Conservation (phyloP, 2,329 filamentous ascomycete genomes). For the Fusarium sp. region DNA sequence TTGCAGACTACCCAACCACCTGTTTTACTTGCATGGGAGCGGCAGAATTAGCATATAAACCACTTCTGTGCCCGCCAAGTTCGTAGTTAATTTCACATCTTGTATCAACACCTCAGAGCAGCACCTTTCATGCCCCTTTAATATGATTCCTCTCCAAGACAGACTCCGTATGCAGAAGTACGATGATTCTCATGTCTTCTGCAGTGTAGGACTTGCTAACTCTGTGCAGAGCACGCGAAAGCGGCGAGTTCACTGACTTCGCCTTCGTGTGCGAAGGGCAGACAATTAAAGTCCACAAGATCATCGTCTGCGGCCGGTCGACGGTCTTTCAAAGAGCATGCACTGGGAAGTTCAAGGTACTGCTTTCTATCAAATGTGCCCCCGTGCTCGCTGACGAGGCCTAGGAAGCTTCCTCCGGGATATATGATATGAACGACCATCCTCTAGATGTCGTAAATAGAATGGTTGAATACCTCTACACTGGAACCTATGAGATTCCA, state of each 20-base stretch:
- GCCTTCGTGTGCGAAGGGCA: background rate
- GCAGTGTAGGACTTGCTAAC: fast-evolving
- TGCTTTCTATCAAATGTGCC: too few species aligned
- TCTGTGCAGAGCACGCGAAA: background rate
- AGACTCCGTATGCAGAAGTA: background rate
- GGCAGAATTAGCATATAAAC: background rate
- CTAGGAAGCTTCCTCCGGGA: background rate
- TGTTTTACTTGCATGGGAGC: too few species aligned
- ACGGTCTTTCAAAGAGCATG: background rate
- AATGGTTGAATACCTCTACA: background rate
- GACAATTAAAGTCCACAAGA: background rate
- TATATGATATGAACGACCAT: background rate
- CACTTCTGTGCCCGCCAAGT: background rate
- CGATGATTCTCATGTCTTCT: fast-evolving
- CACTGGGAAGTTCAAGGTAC: background rate
- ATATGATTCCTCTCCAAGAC: background rate
- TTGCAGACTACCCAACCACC: background rate
- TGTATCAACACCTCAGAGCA: fast-evolving
- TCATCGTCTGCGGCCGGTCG: background rate
- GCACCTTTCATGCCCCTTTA: fast-evolving
- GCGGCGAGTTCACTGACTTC: constrained; percentile 1
- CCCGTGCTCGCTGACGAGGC: too few species aligned
- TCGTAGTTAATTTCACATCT: background rate
- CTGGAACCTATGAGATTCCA: background rate
- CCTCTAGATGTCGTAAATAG: background rate